These are phyloP conservation scores for Cladosporium sp. DNA, from an alignment of 2,329 filamentous ascomycete genomes.

Conservation along the genomic window DNA sequence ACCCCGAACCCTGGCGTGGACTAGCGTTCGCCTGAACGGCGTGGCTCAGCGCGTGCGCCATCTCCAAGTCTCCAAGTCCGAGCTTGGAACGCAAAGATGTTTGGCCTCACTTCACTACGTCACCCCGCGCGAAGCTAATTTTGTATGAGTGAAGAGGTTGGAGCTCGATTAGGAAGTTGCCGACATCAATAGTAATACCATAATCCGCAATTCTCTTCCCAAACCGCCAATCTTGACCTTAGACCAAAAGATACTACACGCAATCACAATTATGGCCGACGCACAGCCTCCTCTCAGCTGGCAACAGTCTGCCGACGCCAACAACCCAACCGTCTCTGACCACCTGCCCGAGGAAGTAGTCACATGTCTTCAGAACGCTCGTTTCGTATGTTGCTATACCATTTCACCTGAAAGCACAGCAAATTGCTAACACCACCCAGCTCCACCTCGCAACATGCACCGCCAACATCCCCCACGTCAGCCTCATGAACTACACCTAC, in stretches of 20 bases:
- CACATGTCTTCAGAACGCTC: conserved; percentile 87
- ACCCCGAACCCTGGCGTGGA: not conserved
- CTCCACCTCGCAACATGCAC: conserved; percentile 92
- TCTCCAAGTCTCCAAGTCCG: no score
- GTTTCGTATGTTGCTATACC: conserved; percentile 88
- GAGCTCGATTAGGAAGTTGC: conserved; percentile 7
- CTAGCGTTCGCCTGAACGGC: not conserved
- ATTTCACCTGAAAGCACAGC: conserved; percentile 10
- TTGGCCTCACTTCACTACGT: conserved; percentile 2
- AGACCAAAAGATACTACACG: no score
- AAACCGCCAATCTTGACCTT: no score
- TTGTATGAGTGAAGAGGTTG: not conserved
- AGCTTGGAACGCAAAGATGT: not conserved
- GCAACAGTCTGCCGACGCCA: conserved; percentile 61
- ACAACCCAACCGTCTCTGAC: conserved; percentile 64
- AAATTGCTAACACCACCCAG: conserved; percentile 42
- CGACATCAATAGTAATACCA: no score
- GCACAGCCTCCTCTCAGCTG: conserved; percentile 28
- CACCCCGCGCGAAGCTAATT: not conserved
- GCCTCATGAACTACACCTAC: conserved; percentile 99
- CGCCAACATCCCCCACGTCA: conserved; percentile 81
- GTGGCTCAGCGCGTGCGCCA: conserved; percentile 7
- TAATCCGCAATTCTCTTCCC: no score
- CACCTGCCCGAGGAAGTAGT: conserved; percentile 79
- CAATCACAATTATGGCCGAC: conserved; percentile 21